These are phyloP conservation scores for Penicillium sp. DNA, from an alignment of 2,329 filamentous ascomycete genomes.

Conservation along the genomic window DNA sequence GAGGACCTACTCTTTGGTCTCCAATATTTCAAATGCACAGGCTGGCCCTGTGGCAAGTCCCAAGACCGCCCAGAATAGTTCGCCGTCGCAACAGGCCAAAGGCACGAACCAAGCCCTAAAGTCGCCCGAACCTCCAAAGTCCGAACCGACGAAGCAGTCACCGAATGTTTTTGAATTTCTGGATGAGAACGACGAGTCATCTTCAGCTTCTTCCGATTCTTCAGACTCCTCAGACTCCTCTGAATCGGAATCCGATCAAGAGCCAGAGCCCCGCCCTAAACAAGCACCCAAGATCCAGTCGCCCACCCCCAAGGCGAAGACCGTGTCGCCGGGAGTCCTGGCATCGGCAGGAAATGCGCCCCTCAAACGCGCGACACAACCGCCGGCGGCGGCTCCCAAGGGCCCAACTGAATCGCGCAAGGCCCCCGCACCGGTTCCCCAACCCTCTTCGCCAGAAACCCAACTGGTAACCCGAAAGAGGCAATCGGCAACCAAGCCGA, in stretches of 20 bases:
- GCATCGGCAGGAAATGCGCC: conserved; percentile 7
- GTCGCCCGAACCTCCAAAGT: conserved; percentile 9
- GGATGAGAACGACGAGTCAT: conserved; percentile 28
- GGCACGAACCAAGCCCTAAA: conserved; percentile 20
- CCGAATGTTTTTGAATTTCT: conserved; percentile 46
- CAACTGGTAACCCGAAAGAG: conserved; percentile 29
- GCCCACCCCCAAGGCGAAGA: conserved; percentile 20
- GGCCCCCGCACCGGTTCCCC: conserved; percentile 27
- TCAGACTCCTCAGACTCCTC: conserved; percentile 11
- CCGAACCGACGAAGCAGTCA: conserved; percentile 20
- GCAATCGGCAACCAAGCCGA: conserved; percentile 19
- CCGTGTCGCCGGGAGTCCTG: conserved; percentile 15
- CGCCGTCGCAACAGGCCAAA: conserved; percentile 14
- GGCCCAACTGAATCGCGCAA: conserved; percentile 26
- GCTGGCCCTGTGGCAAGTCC: conserved; percentile 21
- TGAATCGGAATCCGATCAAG: conserved; percentile 19
- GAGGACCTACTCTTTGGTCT: conserved; percentile 28
- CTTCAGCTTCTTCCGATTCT: conserved; percentile 20
- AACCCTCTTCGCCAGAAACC: conserved; percentile 17
- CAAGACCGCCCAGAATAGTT: conserved; percentile 18
- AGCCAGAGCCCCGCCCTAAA: conserved; percentile 2
- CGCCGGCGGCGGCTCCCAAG: conserved; percentile 7
- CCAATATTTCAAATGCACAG: conserved; percentile 22
- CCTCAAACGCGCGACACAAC: conserved; percentile 11
- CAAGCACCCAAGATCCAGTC: conserved; percentile 23